Conservation (phyloP, 805 yeast genomes). For the Saccharomyces mikatae region DNA sequence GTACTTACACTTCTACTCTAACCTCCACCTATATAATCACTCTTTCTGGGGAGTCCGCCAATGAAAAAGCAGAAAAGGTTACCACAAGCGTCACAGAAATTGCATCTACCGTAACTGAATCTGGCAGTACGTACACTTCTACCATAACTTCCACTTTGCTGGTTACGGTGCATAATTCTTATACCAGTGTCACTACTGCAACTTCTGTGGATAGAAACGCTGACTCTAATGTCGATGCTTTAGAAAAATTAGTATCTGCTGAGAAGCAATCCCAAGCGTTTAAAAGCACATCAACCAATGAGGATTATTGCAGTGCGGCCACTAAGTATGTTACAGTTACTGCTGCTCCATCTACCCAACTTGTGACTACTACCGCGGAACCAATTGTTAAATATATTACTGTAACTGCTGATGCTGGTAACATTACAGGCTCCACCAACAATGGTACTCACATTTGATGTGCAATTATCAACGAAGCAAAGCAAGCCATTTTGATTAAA, state of each 20-base stretch:
- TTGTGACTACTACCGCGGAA: constrained; percentile 11
- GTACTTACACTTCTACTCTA: constrained; percentile 15
- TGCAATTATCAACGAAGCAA: neutral
- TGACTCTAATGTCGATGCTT: constrained; percentile 4
- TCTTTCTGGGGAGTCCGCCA: constrained; percentile 8
- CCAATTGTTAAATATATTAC: constrained; percentile 3
- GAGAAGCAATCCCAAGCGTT: neutral
- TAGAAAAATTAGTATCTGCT: constrained; percentile 2
- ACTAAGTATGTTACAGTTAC: constrained; percentile 15
- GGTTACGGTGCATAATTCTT: constrained; percentile 2
- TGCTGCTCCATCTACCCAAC: constrained; percentile 10
- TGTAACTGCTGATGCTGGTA: constrained; percentile 2
- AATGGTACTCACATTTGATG: neutral
- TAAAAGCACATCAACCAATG: neutral
- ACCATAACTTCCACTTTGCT: constrained; percentile 14
- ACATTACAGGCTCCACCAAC: neutral
- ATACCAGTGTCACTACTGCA: constrained; percentile 11
- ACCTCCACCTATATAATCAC: constrained; percentile 17
- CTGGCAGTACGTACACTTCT: constrained; percentile 3
- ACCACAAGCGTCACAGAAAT: constrained; percentile 3
- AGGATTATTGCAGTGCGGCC: constrained; percentile 3
- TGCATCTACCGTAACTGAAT: neutral
- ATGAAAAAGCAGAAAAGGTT: constrained; percentile 8
- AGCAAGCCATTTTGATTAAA: neutral
- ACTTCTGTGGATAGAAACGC: constrained; percentile 1